phyloP scores from a whole-genome alignment of 2,329 filamentous ascomycete species.

The Penicillium sumatraense region DNA sequence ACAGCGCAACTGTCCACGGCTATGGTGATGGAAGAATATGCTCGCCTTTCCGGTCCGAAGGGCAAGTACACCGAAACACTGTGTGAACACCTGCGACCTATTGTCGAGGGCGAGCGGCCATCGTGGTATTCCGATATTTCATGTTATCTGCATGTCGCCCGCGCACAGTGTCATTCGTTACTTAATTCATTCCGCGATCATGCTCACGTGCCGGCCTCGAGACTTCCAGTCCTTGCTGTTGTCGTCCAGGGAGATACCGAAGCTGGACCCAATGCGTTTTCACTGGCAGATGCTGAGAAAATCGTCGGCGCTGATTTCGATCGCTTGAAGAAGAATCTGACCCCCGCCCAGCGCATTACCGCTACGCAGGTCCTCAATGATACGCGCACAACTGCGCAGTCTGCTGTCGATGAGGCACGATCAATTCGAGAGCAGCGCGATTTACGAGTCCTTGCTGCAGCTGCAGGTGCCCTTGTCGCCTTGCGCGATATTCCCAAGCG shows the following conservation, averaged over 20 bases:
- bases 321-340: slow-evolving; percentile 82
- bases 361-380: slow-evolving; percentile 79
- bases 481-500: slow-evolving; percentile 90
- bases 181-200: slow-evolving; percentile 91
- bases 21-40: slow-evolving; percentile 87
- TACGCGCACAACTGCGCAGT: slow-evolving; percentile 70
- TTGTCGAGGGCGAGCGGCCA: slow-evolving; percentile 82
- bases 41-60: slow-evolving; percentile 55
- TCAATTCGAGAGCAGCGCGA: slow-evolving; percentile 80
- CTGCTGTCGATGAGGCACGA: slow-evolving; percentile 79
- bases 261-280: slow-evolving; percentile 91
- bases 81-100: slow-evolving; percentile 66
- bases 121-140: slow-evolving; percentile 86
- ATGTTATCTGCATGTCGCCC: slow-evolving; percentile 84
- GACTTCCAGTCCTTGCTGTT: slow-evolving; percentile 80
- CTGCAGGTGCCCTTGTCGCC: slow-evolving; percentile 86
- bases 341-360: slow-evolving; percentile 84
- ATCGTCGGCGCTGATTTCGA: slow-evolving; percentile 86
- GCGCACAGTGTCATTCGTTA: slow-evolving; percentile 88
- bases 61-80: slow-evolving; percentile 45
- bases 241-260: slow-evolving; percentile 92
- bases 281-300: slow-evolving; percentile 83
- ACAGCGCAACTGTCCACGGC: slow-evolving; percentile 84
- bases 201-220: slow-evolving; percentile 75
- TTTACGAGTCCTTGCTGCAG: slow-evolving; percentile 81